These are phyloP conservation scores for Ganoderma multipileum DNA, from an alignment of 1,284 basidiomycete species.

Conservation along the genomic window DNA sequence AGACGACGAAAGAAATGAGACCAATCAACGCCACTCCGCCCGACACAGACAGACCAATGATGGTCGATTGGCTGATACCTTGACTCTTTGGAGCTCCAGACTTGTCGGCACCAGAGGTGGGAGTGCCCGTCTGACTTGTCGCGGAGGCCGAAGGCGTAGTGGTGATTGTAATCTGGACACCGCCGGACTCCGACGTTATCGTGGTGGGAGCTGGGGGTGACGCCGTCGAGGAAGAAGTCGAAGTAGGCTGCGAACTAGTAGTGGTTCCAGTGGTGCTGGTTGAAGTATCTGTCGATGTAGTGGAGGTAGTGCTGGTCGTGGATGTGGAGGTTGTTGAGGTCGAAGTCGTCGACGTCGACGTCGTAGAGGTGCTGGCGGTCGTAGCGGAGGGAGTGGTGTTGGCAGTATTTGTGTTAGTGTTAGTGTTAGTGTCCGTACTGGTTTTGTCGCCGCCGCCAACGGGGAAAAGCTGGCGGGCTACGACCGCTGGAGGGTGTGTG, in stretches of 20 bases:
- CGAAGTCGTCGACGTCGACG: conserved; percentile 20
- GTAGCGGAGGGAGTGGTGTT: background rate
- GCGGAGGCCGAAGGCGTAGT: conserved; percentile 21
- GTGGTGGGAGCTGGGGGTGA: conserved; percentile 17
- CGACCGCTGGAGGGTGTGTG: conserved; percentile 8
- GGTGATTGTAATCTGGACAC: conserved; percentile 32
- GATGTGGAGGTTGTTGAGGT: conserved; percentile 28
- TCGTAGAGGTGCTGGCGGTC: conserved; percentile 17
- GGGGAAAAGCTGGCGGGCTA: conserved; percentile 18
- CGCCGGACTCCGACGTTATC: conserved; percentile 33
- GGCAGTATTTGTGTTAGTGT: conserved; percentile 1
- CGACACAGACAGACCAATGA: conserved; percentile 79
- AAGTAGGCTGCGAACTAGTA: conserved; percentile 8
- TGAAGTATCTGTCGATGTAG: conserved; percentile 27
- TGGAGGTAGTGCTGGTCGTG: conserved; percentile 29
- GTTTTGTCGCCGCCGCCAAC: background rate
- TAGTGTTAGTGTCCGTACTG: conserved; percentile 5
- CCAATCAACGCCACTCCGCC: conserved; percentile 76
- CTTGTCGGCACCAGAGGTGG: conserved; percentile 21
- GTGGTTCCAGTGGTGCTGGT: conserved; percentile 27
- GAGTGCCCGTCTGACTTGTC: conserved; percentile 22
- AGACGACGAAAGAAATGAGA: conserved; percentile 74
- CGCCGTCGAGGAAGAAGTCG: conserved; percentile 2
- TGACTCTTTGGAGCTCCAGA: conserved; percentile 14
- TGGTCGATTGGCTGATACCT: conserved; percentile 67